Percentiles rank a stretch among this genome's conserved stretches.
Conservation (phyloP, 2,329 filamentous ascomycete genomes). For the Proliferodiscus dingleyae region DNA sequence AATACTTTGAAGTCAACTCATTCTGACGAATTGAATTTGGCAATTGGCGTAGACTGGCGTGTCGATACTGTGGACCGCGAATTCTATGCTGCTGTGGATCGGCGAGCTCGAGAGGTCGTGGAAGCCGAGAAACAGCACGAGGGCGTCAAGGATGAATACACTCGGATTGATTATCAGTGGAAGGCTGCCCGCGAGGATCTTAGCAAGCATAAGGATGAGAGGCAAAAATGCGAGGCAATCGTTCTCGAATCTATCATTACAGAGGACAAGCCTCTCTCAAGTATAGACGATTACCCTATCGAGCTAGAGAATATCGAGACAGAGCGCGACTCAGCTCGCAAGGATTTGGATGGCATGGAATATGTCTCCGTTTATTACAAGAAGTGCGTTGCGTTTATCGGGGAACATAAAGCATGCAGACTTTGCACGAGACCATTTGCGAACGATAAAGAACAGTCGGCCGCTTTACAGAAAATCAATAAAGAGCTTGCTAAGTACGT, state of each 20-base stretch:
- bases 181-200: slow-evolving; percentile 60
- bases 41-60: slow-evolving; percentile 65
- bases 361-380: slow-evolving; percentile 68
- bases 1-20: slow-evolving; percentile 75
- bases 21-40: slow-evolving; percentile 59
- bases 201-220: slow-evolving; percentile 58
- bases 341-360: slow-evolving; percentile 64
- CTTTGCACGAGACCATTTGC: slow-evolving; percentile 70
- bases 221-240: slow-evolving; percentile 53
- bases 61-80: slow-evolving; percentile 63
- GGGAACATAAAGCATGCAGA: slow-evolving; percentile 67
- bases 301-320: slow-evolving; percentile 47
- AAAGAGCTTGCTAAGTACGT: slow-evolving; percentile 57
- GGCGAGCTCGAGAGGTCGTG: slow-evolving; percentile 52
- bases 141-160: slow-evolving; percentile 63
- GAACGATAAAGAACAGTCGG: slow-evolving; percentile 55
- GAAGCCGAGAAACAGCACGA: slow-evolving; percentile 69
- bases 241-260: slow-evolving; percentile 47
- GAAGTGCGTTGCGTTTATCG: slow-evolving; percentile 60
- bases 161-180: slow-evolving; percentile 70
- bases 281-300: slow-evolving; percentile 50
- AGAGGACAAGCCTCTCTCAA: slow-evolving; percentile 35
- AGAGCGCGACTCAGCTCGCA: slow-evolving; percentile 48
- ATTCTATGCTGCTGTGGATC: slow-evolving; percentile 59
- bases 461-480: slow-evolving; percentile 62